Conservation (phyloP, 2,329 filamentous ascomycete species). For the Apiospora marii region DNA sequence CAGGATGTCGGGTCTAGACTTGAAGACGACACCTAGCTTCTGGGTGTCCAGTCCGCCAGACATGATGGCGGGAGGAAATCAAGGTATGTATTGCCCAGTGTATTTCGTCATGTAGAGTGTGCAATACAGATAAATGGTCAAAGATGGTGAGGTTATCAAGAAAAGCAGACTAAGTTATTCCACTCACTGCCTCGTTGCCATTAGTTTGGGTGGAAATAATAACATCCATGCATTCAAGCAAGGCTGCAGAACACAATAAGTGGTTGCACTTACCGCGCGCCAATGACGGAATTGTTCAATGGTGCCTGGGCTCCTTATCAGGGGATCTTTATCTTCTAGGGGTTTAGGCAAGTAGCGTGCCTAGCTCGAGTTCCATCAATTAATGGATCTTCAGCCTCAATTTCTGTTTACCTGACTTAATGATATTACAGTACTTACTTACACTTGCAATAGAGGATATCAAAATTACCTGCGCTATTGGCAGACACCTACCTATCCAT, state of each 20-base stretch:
- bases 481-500: neutral
- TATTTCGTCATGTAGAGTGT: neutral
- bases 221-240: neutral
- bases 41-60: conserved; percentile 55
- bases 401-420: neutral
- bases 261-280: conserved; percentile 3
- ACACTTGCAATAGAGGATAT: neutral
- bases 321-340: conserved; percentile 1
- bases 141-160: neutral
- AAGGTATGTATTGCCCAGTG: neutral
- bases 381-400: conserved; percentile 5
- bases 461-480: neutral
- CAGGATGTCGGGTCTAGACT: conserved; percentile 64
- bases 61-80: conserved; percentile 43
- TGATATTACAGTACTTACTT: neutral
- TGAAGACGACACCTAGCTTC: conserved; percentile 60
- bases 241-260: conserved; percentile 5
- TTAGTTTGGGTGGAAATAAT: neutral
- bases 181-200: neutral
- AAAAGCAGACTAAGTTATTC: neutral
- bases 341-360: neutral
- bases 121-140: neutral
- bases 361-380: neutral
- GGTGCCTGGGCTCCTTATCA: conserved; percentile 9
- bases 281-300: conserved; percentile 14